Conservation (phyloP, 305 asterid genomes). For the Rubia balearica region DNA sequence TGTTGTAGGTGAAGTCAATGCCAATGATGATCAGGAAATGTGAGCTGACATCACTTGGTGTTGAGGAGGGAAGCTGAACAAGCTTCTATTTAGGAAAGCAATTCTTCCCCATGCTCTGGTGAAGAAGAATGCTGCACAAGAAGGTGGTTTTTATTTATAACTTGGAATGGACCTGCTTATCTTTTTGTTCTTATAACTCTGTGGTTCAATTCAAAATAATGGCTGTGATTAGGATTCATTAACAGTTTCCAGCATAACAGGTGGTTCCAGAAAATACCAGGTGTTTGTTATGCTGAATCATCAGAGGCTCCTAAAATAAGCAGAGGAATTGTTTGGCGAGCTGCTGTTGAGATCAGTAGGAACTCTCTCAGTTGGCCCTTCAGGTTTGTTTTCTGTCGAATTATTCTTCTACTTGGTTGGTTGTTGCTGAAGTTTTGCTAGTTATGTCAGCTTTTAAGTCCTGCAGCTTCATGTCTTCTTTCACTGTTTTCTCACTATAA, state of each 20-base stretch:
- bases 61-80: conserved; percentile 64
- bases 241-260: conserved; percentile 40
- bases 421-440: neutral
- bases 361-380: conserved; percentile 80
- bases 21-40: conserved; percentile 38
- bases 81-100: conserved; percentile 54
- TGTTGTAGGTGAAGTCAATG: conserved; percentile 36
- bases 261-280: conserved; percentile 62
- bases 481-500: neutral
- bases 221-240: conserved; percentile 10
- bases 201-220: neutral
- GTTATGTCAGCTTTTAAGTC: neutral
- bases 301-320: conserved; percentile 54
- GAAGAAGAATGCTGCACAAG: conserved; percentile 63
- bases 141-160: conserved; percentile 45
- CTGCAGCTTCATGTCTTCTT: neutral
- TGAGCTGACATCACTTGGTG: conserved; percentile 67
- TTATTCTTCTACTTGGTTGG: conserved; percentile 18
- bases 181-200: neutral
- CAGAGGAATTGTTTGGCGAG: conserved; percentile 80
- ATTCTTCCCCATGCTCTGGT: conserved; percentile 49
- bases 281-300: conserved; percentile 62
- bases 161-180: conserved; percentile 15
- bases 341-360: conserved; percentile 84
- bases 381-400: conserved; percentile 49